Base-by-base conservation (phyloP, 257 asterid species). In the Rehmannia glutinosa region DNA sequence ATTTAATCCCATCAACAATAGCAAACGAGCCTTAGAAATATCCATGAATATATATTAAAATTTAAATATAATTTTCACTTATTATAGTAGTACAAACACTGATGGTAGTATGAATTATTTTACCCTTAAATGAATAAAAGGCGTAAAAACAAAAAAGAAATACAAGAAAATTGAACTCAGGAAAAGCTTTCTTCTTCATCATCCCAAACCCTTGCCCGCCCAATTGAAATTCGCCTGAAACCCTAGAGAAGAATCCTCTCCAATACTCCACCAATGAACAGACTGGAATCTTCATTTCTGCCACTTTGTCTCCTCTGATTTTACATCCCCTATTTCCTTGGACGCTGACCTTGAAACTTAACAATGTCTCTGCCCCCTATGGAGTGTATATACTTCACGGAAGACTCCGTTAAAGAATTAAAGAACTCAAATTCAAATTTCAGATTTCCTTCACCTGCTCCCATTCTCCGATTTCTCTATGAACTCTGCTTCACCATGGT, bases 401-500 rank as follows among this genome's bases (percentile, higher is more conserved):
- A 89, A 32, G 94, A 80, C 32, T 77, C 91, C 64, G 55, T 87
- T 62, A 84, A 72, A 65, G 98, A 92, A 82, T 83, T 87, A 56
- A 89, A 86, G 49, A 79, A 70, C 77, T 78, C 92, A 8, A 89
- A 87, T 77, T 66, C 82, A 15, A 82, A 59, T 77, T 92, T 84
- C 84, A 89, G 79, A 57, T 84, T 92, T 71, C 75, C 95, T 20
- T 59, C 77, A 43, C 82, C 95, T 6, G 86, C 74, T 25, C 89
- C 86, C 13, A 74, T 84, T 64, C 88, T 89, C 47, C 97, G 97
- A 16, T 92, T 92, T 71, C 89, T 92, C 54, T 87, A 82, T 53
- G 98, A 92, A 73, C 95, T 92, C 20, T 85, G 96, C 82, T 84
- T 77, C 84, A 65, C 75, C 54, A 67, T 80, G 98, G 98, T 92